Evolutionary conservation across 1,284 basidiomycete species (phyloP), one percentile per base, ranked within the genome.

Genomic region (Fomitopsis palustris): DNA sequence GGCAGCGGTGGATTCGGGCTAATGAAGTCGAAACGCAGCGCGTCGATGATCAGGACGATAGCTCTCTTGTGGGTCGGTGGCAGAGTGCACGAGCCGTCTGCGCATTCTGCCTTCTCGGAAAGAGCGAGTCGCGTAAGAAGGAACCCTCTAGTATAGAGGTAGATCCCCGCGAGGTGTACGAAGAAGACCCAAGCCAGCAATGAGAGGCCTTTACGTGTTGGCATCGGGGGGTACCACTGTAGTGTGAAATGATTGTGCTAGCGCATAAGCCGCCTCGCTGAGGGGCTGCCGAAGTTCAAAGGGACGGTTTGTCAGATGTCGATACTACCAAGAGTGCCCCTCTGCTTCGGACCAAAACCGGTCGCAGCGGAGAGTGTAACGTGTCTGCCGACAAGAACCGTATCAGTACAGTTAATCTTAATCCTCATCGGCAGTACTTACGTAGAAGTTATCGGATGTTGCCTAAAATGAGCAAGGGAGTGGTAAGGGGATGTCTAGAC

Each of bases 1-100:
- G 85, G 88, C 16, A 69, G 67, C 1, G 84, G 83, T 0, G 87
- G 84, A 55, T 88, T 71, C 1, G 90, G 87, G 0, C 94, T 85
- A 56, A 99, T 77, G 72, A 98, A 99, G 76, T 99, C 96, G 70
- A 95, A 97, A 1, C 97, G 88, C 19, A 99, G 81, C 0, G 97
- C 86, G 73, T 99, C 97, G 64, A 99, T 92, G 60, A 98, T 85
- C 66, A 98, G 80, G 33, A 98, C 63, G 35, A 99, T 81, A 8
- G 92, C 90, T 64, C 91, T 86, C 64, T 81, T 81, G 75, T 95
- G 92, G 0, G 88, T 91, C 0, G 86, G 76, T 0, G 78, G 70
- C 1, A 93, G 70, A 0, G 78, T 79, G 60, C 82, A 85, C 8
- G 60, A 25, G 9, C 79, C 75, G 29, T 77, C 69, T 0, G 72